These are phyloP conservation scores for Sanghuangporus sanghuang DNA, from an alignment of 1,284 basidiomycete species.

Conservation along the genomic window DNA sequence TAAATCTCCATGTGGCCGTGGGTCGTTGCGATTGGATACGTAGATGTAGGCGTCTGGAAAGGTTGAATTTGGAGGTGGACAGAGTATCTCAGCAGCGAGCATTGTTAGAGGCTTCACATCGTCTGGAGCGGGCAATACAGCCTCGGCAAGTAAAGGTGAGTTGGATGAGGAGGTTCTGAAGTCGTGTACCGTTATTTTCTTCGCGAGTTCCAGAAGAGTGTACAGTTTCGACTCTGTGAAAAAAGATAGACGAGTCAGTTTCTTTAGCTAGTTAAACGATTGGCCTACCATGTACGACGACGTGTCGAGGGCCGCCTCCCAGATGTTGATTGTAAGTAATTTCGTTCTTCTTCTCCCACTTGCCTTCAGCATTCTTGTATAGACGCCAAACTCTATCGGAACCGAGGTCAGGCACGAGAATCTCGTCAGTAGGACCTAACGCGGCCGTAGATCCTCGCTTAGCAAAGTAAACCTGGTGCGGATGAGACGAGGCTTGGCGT, in stretches of 20 bases:
- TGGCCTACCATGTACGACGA: constrained; percentile 51
- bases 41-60: constrained; percentile 50
- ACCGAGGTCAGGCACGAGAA: constrained; percentile 69
- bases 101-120: constrained; percentile 31
- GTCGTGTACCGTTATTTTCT: constrained; percentile 47
- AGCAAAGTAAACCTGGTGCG: constrained; percentile 53
- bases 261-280: not conserved
- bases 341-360: constrained; percentile 41
- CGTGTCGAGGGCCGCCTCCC: constrained; percentile 67
- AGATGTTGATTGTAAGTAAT: constrained; percentile 35
- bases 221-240: constrained; percentile 50
- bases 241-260: constrained; percentile 14
- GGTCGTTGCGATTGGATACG: constrained; percentile 60
- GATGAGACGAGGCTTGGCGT: constrained; percentile 63
- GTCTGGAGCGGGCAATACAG: constrained; percentile 42
- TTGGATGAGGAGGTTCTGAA: constrained; percentile 29
- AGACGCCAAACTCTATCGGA: constrained; percentile 60
- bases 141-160: constrained; percentile 37
- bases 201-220: constrained; percentile 60
- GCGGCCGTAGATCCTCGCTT: constrained; percentile 21
- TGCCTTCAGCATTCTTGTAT: constrained; percentile 34
- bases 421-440: constrained; percentile 35
- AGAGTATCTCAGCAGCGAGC: constrained; percentile 55
- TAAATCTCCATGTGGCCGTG: constrained; percentile 53
- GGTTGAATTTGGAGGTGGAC: constrained; percentile 38